Evolutionary conservation across 345 rosid genomes (phyloP).

Genomic region (Eucalyptus guilfoylei): DNA sequence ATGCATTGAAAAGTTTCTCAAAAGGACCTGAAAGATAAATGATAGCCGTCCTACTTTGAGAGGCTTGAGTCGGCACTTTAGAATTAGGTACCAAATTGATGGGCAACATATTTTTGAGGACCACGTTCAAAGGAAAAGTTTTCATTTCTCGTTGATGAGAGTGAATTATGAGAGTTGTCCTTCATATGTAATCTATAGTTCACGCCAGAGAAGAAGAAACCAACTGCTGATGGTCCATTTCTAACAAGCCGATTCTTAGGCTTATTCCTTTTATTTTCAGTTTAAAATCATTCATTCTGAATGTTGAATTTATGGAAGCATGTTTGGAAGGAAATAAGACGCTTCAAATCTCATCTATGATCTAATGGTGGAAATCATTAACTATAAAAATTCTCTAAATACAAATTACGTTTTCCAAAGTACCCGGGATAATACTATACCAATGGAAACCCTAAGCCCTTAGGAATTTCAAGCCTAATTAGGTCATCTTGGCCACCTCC

Average conservation of each 20-base stretch:
- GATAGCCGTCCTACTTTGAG: not conserved
- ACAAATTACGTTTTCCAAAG: not conserved
- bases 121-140: not conserved
- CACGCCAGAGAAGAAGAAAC: not conserved
- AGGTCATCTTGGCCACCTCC: not conserved
- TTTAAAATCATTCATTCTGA: not conserved
- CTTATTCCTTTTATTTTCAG: not conserved
- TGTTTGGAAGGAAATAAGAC: not conserved
- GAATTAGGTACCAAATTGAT: not conserved
- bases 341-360: not conserved
- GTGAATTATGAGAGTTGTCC: not conserved
- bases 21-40: not conserved
- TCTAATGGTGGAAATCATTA: not conserved
- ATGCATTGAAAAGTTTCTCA: not conserved
- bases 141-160: not conserved
- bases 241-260: not conserved
- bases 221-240: not conserved
- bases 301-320: not conserved
- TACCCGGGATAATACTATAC: accelerated
- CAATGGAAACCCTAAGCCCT: not conserved
- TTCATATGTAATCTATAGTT: not conserved
- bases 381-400: not conserved
- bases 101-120: not conserved
- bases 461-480: not conserved
- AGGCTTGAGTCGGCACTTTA: not conserved